phyloP scores from a whole-genome alignment of 202 grass and related monocot genomes.

The Musa balbisiana region DNA sequence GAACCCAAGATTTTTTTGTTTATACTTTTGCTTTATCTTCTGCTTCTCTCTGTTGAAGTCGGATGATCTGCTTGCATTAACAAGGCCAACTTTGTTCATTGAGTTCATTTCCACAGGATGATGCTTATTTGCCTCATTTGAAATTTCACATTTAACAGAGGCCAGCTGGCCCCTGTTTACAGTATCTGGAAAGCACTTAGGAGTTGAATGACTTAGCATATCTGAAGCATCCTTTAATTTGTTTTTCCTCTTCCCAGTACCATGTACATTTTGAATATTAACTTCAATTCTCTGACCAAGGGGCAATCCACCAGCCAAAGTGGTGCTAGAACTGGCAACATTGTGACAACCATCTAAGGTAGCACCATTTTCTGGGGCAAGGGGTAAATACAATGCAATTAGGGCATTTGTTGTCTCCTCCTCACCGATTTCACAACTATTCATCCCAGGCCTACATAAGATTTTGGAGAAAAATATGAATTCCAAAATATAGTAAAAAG shows the following conservation, averaged over 20 bases:
- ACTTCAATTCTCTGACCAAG: conserved; percentile 41
- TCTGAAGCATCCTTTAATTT: conserved; percentile 21
- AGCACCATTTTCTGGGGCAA: conserved; percentile 33
- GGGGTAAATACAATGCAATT: conserved; percentile 58
- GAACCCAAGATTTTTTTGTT: conserved; percentile 47
- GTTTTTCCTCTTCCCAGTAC: conserved; percentile 52
- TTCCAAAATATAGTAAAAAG: background rate
- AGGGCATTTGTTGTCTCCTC: conserved; percentile 80
- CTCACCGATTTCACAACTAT: conserved; percentile 77
- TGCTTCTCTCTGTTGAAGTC: conserved; percentile 50
- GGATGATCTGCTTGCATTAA: conserved; percentile 37
- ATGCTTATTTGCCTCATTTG: conserved; percentile 32
- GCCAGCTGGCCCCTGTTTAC: conserved; percentile 31
- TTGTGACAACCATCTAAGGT: conserved; percentile 38
- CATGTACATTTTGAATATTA: conserved; percentile 13
- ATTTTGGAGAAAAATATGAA: conserved; percentile 18
- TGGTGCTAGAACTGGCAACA: conserved; percentile 35
- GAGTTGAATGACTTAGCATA: conserved; percentile 30
- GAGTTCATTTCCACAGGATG: conserved; percentile 42
- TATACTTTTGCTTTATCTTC: conserved; percentile 26
- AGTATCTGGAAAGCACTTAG: conserved; percentile 36
- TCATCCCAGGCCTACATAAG: conserved; percentile 75
- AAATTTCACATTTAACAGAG: conserved; percentile 31
- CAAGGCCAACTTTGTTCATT: conserved; percentile 20
- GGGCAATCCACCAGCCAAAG: conserved; percentile 26